These are phyloP conservation scores for Trypanosoma boissoni DNA, from an alignment of 208 protist species.

Conservation along the genomic window DNA sequence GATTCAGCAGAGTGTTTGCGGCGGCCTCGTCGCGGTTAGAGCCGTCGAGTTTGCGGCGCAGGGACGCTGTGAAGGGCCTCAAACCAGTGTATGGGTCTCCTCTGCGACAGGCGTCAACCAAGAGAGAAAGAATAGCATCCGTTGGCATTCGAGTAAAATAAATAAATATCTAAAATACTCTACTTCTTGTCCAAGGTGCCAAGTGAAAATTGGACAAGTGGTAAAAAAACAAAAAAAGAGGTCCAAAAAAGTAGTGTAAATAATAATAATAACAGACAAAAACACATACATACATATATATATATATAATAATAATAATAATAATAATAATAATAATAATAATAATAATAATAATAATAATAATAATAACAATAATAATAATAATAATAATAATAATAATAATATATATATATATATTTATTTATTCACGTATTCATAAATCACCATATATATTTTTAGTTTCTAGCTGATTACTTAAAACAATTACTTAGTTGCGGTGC, in stretches of 20 bases:
- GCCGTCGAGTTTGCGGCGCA: background rate
- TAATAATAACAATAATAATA: no score
- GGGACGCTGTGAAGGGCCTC: slow-evolving; percentile 23
- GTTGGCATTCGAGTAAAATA: no score
- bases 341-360: background rate
- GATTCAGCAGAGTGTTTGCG: background rate
- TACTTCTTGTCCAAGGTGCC: no score
- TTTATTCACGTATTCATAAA: slow-evolving; percentile 11
- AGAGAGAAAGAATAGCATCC: slow-evolving; percentile 8
- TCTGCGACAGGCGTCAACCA: slow-evolving; percentile 24
- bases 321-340: slow-evolving; percentile 9
- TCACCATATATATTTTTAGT: slow-evolving; percentile 11
- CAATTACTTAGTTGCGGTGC: no score
- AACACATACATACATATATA: slow-evolving; percentile 9
- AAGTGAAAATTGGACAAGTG: no score
- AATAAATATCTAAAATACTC: no score
- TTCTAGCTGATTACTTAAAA: background rate
- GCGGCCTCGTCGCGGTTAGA: background rate
- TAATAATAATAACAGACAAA: slow-evolving; percentile 9
- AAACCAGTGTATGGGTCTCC: slow-evolving; percentile 39
- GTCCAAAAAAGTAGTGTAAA: background rate
- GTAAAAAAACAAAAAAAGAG: slow-evolving; percentile 3
- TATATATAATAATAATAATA: slow-evolving; percentile 1
- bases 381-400: slow-evolving; percentile 6
- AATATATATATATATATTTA: slow-evolving; percentile 1